Evolutionary conservation across 495 filamentous ascomycete species (phyloP).

Genomic region (Penicillium arizonense): DNA sequence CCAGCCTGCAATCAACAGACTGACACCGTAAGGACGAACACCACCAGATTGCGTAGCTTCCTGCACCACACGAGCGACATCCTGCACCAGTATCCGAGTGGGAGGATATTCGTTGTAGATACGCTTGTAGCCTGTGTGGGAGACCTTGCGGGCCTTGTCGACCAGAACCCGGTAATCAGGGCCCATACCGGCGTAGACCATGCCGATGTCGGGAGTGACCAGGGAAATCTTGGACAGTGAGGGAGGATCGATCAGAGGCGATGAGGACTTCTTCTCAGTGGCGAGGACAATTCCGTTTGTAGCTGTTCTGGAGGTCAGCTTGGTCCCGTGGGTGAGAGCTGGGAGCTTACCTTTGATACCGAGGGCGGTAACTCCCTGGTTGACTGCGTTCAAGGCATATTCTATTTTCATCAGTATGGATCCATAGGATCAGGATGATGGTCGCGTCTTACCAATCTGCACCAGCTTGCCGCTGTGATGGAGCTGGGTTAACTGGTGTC

Average conservation of each 20-base stretch:
- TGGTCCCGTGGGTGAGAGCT: not conserved
- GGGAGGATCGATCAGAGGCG: conserved; percentile 87
- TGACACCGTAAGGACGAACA: conserved; percentile 97
- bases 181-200: conserved; percentile 99
- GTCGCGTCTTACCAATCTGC: conserved; percentile 54
- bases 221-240: conserved; percentile 97
- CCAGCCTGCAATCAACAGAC: conserved; percentile 93
- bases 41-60: conserved; percentile 97
- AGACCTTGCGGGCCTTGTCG: conserved; percentile 96
- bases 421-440: not conserved
- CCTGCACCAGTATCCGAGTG: conserved; percentile 96
- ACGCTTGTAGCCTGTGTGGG: conserved; percentile 99
- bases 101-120: conserved; percentile 99
- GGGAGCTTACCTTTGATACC: conserved; percentile 83
- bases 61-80: conserved; percentile 97
- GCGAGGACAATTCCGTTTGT: conserved; percentile 99
- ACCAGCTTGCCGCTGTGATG: conserved; percentile 82
- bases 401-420: conserved; percentile 53
- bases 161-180: conserved; percentile 97
- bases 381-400: conserved; percentile 98
- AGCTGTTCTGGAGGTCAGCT: conserved; percentile 49
- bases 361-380: conserved; percentile 96
- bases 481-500: conserved; percentile 20
- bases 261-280: conserved; percentile 99
- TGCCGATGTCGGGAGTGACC: conserved; percentile 98